Base-by-base conservation (phyloP, 2,329 filamentous ascomycete genomes). In the Cadophora luteo-olivacea region DNA sequence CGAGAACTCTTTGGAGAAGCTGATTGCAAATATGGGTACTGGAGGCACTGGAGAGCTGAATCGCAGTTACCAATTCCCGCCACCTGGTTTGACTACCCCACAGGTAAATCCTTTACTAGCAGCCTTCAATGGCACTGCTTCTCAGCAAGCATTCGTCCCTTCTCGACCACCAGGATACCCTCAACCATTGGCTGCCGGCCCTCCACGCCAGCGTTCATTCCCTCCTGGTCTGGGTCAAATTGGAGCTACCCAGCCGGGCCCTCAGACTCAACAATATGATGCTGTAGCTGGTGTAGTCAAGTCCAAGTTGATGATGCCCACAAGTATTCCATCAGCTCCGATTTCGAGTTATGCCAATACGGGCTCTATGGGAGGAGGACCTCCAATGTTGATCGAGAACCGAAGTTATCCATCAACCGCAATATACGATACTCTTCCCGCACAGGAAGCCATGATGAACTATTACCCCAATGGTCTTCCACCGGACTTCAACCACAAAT, bases 101-200 rank as follows among this genome's bases (percentile, higher is more conserved):
- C 72, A 73, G 54, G 36, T 61, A 14, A 76, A 76, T 58, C 74
- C 74, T 1, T 61, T 76, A 2, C 70, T 70, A 38, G 63, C 67
- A 52, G 63, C 71, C 3, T 69, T 68, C 22, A 45, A 32, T 45
- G 60, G 22, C 25, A 33, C 38, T 19, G 32, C 16, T 45, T 66
- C 24, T 51, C 64, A 48, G 22, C 68, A 45, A 45, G 54, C 33
- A 22, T 41, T 49, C n/a, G n/a, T 54, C 24, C 49, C 60, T 16
- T 33, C 58, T 24, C 61, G 41, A 55, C 70, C 65, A 38, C 69
- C 68, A 49, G 76, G 76, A 63, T 76, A 75, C 41, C 77, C 76
- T 61, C 74, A 75, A 33, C 77, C 78, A 36, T 72, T 79, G 8
- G 78, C 76, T n/a, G 78, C 78, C 29, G 78, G 78, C 25, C 78